Evolutionary conservation across 2,329 filamentous ascomycete genomes (phyloP).

Genomic region (Fusarium liriodendri): DNA sequence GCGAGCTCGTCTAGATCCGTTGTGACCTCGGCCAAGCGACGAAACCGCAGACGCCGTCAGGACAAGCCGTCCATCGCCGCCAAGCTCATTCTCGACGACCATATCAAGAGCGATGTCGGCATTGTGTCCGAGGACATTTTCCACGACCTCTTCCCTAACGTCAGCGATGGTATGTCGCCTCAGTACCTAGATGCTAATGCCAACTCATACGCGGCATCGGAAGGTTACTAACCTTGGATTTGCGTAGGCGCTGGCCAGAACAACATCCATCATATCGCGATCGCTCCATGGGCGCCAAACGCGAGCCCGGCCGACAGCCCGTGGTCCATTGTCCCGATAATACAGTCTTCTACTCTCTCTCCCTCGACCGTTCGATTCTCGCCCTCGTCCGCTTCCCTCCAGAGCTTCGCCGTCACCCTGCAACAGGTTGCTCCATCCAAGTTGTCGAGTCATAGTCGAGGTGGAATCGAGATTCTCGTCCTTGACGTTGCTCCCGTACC

Average conservation of each 20-base stretch:
- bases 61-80: conserved; percentile 84
- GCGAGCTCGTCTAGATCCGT: conserved; percentile 45
- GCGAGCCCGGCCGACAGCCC: conserved; percentile 69
- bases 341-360: conserved; percentile 71
- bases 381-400: conserved; percentile 76
- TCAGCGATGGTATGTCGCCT: conserved; percentile 61
- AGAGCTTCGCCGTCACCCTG: conserved; percentile 80
- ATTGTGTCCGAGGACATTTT: conserved; percentile 89
- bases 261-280: conserved; percentile 72
- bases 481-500: conserved; percentile 83
- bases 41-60: conserved; percentile 65
- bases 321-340: conserved; percentile 89
- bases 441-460: conserved; percentile 76
- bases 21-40: conserved; percentile 49
- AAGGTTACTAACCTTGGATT: conserved; percentile 7
- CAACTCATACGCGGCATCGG: background rate
- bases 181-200: background rate
- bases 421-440: conserved; percentile 81
- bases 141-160: conserved; percentile 79
- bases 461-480: conserved; percentile 85
- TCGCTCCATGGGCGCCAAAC: conserved; percentile 78
- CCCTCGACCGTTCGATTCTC: conserved; percentile 85
- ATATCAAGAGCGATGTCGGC: conserved; percentile 86
- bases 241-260: conserved; percentile 36
- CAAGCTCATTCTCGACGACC: conserved; percentile 85